Evolutionary conservation across 148 eudicot species (phyloP).

Genomic region (Cornus suecica): DNA sequence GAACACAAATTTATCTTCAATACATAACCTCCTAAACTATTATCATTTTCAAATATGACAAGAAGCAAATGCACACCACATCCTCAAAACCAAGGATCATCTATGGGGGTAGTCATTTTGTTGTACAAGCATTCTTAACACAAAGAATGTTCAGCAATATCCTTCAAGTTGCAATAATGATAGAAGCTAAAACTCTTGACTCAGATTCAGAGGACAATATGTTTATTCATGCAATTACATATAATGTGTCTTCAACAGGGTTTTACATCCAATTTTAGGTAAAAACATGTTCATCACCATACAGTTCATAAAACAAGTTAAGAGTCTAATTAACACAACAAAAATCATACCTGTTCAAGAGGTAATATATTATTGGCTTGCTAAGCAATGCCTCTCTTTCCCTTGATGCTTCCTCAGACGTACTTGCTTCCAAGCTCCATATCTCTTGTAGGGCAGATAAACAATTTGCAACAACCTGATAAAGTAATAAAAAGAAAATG

Average conservation of each 20-base stretch:
- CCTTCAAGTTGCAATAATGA: not conserved
- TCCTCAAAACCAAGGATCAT: no score
- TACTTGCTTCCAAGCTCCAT: slow-evolving; percentile 87
- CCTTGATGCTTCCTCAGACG: slow-evolving; percentile 85
- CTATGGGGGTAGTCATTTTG: no score
- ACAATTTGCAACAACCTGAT: slow-evolving; percentile 93
- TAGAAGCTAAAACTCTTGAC: no score
- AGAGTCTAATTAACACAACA: not conserved
- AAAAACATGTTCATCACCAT: not conserved
- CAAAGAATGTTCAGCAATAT: not conserved
- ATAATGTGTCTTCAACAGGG: not conserved
- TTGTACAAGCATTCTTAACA: no score
- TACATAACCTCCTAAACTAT: not conserved
- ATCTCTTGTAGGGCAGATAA: slow-evolving; percentile 89
- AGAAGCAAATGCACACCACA: no score
- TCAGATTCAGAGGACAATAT: not conserved
- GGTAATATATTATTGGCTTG: slow-evolving; percentile 79
- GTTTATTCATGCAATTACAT: not conserved
- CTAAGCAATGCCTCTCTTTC: slow-evolving; percentile 87
- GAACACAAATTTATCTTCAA: no score
- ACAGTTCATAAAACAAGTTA: not conserved
- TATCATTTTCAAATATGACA: not conserved
- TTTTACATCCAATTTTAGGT: not conserved
- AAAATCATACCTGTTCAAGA: slow-evolving; percentile 61
- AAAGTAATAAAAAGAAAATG: slow-evolving; percentile 11